Base-by-base conservation (phyloP, 148 eudicot species). In the Salicornia ramosissima region DNA sequence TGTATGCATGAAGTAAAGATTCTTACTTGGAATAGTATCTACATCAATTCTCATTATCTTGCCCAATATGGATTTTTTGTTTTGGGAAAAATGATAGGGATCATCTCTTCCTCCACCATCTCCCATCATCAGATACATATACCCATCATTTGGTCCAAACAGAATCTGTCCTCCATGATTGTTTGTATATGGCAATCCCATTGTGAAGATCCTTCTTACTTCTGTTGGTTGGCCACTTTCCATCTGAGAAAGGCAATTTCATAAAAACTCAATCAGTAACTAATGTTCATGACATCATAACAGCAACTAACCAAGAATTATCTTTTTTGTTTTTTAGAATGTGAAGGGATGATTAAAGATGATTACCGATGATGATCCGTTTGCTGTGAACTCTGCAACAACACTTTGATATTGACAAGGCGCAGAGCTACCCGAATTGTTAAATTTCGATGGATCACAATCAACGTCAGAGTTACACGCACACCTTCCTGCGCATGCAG, bases 11-110 rank as follows among this genome's bases (percentile, higher is more conserved):
- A 60, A 61, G 2, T 62, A 19, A 75, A 33, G 18, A 70, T 64
- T 54, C 86, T 82, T 77, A 93, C 98, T 88, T 79, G 95, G 92
- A 39, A 86, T 64, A 28, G 78, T 84, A 78, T 92, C 89, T 0
- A 93, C 81, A 57, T 93, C 96, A 31, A 93, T 77, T 78, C 97
- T 84, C 85, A 92, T 70, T 25, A 92, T 77, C 70, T 92, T 92
- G 50, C 97, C 97, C 9, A 92, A 88, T 65, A 89, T 75, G 6
- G 96, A 93, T 78, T 86, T 93, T 86, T 93, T 93, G 76, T 88
- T 93, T 70, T 93, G 98, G 21, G 96, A 77, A 50, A 93, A 90
- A 74, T 79, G 67, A 30, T 77, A 85, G 58, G 92, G 86, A 77
- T 90, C 98, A 21, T 71, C 85, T 80, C 79, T 84, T 45, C 87